A percentile compares a stretch with the other conserved stretches of the same genome.
These are phyloP conservation scores for Geotrichum klebahnii DNA, from an alignment of 1,139 yeast species.

Conservation along the genomic window DNA sequence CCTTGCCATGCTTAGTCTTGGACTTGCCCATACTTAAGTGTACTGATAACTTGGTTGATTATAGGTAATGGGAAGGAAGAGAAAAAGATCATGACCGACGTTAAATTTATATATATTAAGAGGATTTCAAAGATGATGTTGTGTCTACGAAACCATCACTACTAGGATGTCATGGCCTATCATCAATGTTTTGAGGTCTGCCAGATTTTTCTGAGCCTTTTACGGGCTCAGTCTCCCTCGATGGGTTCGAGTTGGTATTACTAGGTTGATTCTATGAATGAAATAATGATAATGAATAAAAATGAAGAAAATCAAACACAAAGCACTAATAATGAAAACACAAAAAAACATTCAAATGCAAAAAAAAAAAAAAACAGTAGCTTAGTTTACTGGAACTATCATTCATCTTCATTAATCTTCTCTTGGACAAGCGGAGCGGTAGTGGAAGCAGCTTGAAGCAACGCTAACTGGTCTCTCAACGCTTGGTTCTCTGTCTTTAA, in stretches of 20 bases:
- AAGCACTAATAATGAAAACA: too few relatives aligned
- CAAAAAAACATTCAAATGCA: too few relatives aligned
- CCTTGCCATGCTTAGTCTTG: constrained; percentile 1
- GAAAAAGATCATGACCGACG: background rate
- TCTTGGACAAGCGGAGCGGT: background rate
- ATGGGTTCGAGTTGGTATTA: too few relatives aligned
- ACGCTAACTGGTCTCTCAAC: constrained; percentile 14
- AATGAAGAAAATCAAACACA: too few relatives aligned
- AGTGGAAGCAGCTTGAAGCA: background rate
- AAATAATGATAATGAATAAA: too few relatives aligned
- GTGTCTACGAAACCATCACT: background rate
- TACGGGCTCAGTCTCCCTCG: too few relatives aligned
- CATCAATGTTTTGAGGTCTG: too few relatives aligned
- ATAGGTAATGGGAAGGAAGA: background rate
- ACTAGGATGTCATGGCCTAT: too few relatives aligned
- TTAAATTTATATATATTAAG: background rate
- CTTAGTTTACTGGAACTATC: background rate
- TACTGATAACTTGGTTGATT: background rate
- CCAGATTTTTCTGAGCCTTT: too few relatives aligned
- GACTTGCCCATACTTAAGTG: background rate
- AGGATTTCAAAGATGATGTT: background rate
- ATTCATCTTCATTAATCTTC: background rate
- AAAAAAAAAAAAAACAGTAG: too few relatives aligned
- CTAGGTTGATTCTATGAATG: too few relatives aligned
- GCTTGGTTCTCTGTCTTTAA: constrained; percentile 21